Conservation (phyloP, 306 rosid genomes). For the Luffa acutangula region DNA sequence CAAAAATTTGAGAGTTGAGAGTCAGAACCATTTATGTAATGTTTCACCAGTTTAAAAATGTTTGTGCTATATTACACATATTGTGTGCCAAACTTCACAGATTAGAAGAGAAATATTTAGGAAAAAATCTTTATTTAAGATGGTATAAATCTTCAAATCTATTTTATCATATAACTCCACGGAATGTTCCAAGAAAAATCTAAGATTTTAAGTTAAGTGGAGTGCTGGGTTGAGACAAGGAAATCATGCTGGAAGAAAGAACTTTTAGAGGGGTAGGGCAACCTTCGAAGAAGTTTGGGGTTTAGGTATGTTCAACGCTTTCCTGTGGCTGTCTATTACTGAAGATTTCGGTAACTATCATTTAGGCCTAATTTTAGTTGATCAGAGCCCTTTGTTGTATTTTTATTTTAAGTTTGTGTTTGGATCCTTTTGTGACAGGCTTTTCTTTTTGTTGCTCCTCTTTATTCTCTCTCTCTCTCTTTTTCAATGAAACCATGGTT, state of each 20-base stretch:
- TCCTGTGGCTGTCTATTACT: background rate
- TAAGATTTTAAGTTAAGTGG: background rate
- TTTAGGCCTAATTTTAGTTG: background rate
- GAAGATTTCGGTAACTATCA: background rate
- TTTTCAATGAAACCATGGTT: background rate
- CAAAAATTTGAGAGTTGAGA: background rate
- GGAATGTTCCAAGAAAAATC: background rate
- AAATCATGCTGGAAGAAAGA: background rate
- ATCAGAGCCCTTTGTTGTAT: background rate
- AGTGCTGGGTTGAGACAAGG: background rate
- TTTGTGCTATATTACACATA: background rate
- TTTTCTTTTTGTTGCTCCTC: background rate
- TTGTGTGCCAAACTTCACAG: background rate
- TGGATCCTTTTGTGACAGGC: background rate
- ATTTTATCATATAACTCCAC: background rate
- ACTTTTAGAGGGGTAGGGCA: background rate
- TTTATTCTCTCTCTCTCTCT: background rate
- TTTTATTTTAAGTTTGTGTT: background rate
- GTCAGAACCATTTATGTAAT: background rate
- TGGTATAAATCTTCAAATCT: background rate
- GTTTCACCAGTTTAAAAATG: background rate
- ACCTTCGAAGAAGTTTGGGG: background rate
- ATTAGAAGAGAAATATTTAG: background rate
- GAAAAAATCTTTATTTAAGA: background rate
- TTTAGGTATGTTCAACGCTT: background rate